These are phyloP conservation scores for Trichoderma lentiforme DNA, from an alignment of 2,329 filamentous ascomycete genomes.

Conservation along the genomic window DNA sequence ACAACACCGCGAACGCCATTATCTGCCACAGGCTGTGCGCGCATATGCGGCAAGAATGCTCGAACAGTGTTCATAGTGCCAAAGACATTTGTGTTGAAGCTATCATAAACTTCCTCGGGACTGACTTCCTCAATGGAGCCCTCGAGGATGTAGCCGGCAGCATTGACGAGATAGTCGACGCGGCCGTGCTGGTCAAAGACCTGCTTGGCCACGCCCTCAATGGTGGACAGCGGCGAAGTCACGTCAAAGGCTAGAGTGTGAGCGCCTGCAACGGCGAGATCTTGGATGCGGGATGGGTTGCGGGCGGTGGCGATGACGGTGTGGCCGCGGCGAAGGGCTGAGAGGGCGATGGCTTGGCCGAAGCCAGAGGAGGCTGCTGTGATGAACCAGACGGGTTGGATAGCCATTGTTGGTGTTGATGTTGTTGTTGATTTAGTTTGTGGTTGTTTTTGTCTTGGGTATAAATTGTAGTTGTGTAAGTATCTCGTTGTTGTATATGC, in stretches of 20 bases:
- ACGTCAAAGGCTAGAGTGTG: constrained; percentile 46
- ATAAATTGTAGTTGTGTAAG: not conserved
- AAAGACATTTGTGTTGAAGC: constrained; percentile 54
- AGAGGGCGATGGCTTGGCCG: constrained; percentile 42
- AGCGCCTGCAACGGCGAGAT: constrained; percentile 44
- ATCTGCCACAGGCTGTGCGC: constrained; percentile 32
- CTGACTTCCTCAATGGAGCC: constrained; percentile 41
- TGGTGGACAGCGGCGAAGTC: constrained; percentile 35
- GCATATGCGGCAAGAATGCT: constrained; percentile 47
- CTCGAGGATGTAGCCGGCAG: constrained; percentile 44
- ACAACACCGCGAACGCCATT: constrained; percentile 30
- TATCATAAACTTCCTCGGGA: constrained; percentile 34
- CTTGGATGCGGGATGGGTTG: constrained; percentile 35
- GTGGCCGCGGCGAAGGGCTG: constrained; percentile 45
- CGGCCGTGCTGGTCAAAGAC: constrained; percentile 34
- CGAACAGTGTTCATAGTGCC: constrained; percentile 48
- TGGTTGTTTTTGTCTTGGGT: not conserved
- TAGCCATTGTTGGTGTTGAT: not conserved
- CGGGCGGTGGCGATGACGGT: constrained; percentile 51
- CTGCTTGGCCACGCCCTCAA: constrained; percentile 36
- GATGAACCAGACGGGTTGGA: constrained; percentile 49
- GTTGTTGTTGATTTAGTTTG: not conserved
- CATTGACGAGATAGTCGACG: constrained; percentile 48
- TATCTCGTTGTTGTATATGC: not conserved
- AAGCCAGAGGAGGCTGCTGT: constrained; percentile 51